phyloP scores from a whole-genome alignment of 2,329 filamentous ascomycete species.

The Diplodia corticola region DNA sequence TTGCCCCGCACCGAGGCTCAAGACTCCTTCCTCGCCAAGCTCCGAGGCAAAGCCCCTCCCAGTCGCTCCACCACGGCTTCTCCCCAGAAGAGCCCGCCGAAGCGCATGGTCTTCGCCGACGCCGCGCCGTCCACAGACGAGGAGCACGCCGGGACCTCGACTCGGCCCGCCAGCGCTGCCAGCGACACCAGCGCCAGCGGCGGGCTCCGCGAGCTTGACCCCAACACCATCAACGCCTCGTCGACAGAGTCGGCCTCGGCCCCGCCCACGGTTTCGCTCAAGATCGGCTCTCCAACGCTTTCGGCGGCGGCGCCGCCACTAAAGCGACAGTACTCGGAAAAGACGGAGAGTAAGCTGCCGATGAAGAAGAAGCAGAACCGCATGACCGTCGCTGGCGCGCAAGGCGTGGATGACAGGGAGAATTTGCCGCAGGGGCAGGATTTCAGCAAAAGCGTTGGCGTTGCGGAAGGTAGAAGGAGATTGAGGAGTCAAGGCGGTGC shows the following conservation, averaged over 20 bases:
- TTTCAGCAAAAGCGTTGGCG: constrained; percentile 43
- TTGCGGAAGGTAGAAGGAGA: constrained; percentile 21
- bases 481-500: constrained; percentile 21
- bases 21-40: constrained; percentile 56
- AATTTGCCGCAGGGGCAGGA: constrained; percentile 39
- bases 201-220: constrained; percentile 50
- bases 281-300: constrained; percentile 6
- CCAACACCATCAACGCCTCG: constrained; percentile 44
- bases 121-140: constrained; percentile 32
- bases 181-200: constrained; percentile 31
- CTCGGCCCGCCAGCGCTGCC: constrained; percentile 27
- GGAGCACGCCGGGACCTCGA: constrained; percentile 30
- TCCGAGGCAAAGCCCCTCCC: constrained; percentile 36
- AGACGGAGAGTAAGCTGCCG: constrained; percentile 44
- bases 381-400: constrained; percentile 45
- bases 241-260: constrained; percentile 31
- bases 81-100: constrained; percentile 45
- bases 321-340: constrained; percentile 46
- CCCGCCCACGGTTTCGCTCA: constrained; percentile 30
- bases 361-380: constrained; percentile 38
- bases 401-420: constrained; percentile 42
- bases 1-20: constrained; percentile 74
- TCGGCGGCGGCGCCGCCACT: constrained; percentile 41
- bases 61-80: constrained; percentile 34
- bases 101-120: constrained; percentile 57